phyloP scores from a whole-genome alignment of 2,329 filamentous ascomycete species.

The Blastomyces percursus region DNA sequence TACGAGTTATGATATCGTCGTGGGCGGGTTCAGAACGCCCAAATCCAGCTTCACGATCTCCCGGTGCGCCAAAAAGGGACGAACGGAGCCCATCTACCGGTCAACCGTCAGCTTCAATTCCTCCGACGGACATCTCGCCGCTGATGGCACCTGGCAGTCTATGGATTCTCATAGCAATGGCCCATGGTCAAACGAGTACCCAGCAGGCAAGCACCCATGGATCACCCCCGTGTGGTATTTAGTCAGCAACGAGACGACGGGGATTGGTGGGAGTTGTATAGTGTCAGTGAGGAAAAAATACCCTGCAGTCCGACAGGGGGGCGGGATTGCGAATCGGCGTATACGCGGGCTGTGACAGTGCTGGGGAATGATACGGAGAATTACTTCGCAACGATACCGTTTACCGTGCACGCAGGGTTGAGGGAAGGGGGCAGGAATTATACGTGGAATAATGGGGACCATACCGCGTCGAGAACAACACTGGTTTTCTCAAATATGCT shows the following conservation, averaged over 20 bases:
- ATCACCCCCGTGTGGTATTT: background rate
- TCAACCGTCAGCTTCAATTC: conserved; percentile 4
- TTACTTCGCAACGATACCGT: conserved; percentile 6
- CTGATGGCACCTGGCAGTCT: conserved; percentile 2
- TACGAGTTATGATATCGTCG: background rate
- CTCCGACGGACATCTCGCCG: background rate
- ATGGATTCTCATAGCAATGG: conserved; percentile 3
- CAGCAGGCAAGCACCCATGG: background rate
- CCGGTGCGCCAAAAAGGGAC: conserved; percentile 4
- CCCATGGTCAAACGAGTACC: background rate
- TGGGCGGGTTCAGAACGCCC: conserved; percentile 3
- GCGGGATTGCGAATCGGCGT: background rate
- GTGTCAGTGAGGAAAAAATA: background rate
- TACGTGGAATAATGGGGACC: background rate
- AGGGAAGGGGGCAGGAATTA: background rate
- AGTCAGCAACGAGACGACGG: conserved; percentile 1
- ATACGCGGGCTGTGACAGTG: background rate
- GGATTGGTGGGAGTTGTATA: conserved; percentile 4
- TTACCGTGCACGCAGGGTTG: conserved; percentile 3
- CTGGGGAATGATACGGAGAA: conserved; percentile 6
- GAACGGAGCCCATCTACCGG: conserved; percentile 3
- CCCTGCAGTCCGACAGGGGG: background rate
- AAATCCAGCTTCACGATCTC: background rate
- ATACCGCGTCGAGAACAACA: background rate
- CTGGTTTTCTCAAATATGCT: background rate